Base-by-base conservation (phyloP, 192 early-diverging fungal species). In the Coemansia brasiliensis region DNA sequence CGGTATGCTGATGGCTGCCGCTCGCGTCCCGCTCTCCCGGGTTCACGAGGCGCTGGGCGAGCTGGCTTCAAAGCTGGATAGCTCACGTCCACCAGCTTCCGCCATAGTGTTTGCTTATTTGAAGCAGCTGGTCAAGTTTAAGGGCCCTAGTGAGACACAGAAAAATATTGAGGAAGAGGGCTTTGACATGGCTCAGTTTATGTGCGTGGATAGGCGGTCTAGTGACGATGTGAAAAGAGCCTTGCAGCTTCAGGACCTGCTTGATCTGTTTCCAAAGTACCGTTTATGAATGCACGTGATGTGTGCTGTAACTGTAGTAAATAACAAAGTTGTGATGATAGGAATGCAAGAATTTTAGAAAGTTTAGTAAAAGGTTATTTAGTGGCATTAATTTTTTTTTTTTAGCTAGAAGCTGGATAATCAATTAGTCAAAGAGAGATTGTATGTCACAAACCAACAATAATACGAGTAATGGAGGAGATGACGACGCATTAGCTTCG, bases 1-100 rank as follows among this genome's bases (percentile, higher is more conserved):
- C 25, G 85, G 74, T 10, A 79, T 77, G 49, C 63, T 90, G 16
- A 45, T 90, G 27, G 65, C 66, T 39, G 67, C 63, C 27, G 70
- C 75, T 3, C 59, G 52, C 20, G 62, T 87, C 39, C 72, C 83
- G 35, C 5, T 25, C 29, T 7, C 24, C 2, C 52, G 52, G 10
- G n/a, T 55, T n/a, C 10, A 37, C 24, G 24, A 55, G 22, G 38
- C 24, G 5, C 18, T 55, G 39, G 21, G 52, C 4, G 5, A 24
- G 38, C 22, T 55, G 24, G 22, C 12, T 10, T 22, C 52, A 20
- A 26, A 38, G 21, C 21, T 16, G 5, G 48, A 50, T 13, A 15
- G 13, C 6, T 27, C 17, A 2, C 25, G 26, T 7, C 48, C 48
- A 15, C 39, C 52, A 5, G 22, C 52, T 5, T 15, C 8, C 12